Evolutionary conservation across 257 asterid genomes (phyloP).

Genomic region (Salvia hispanica): DNA sequence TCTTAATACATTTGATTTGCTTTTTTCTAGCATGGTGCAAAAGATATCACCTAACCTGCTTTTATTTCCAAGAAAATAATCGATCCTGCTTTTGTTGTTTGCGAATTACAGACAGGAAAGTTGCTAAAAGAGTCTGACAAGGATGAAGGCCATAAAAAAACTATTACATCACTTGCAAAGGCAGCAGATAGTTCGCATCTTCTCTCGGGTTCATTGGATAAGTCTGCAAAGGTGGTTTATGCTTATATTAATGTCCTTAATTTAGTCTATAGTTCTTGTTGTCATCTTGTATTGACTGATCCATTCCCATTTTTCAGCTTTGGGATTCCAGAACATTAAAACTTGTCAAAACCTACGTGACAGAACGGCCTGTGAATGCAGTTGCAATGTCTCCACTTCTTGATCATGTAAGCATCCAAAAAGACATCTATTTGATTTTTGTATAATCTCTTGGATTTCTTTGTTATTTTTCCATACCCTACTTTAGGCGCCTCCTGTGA

Average conservation of each 20-base stretch:
- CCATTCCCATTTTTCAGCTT: slow-evolving; percentile 52
- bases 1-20: neutral
- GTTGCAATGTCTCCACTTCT: slow-evolving; percentile 93
- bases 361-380: slow-evolving; percentile 87
- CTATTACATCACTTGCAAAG: slow-evolving; percentile 80
- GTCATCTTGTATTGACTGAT: slow-evolving; percentile 24
- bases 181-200: slow-evolving; percentile 79
- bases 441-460: neutral
- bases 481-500: neutral
- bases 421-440: neutral
- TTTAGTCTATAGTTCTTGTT: neutral
- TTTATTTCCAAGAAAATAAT: slow-evolving; percentile 12
- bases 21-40: neutral
- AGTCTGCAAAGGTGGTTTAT: slow-evolving; percentile 78
- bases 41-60: neutral
- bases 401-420: slow-evolving; percentile 63
- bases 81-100: neutral
- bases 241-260: slow-evolving; percentile 8
- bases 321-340: slow-evolving; percentile 84
- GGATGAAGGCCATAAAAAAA: slow-evolving; percentile 77
- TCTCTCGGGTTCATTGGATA: slow-evolving; percentile 83
- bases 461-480: neutral
- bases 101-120: slow-evolving; percentile 65
- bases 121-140: slow-evolving; percentile 66
- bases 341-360: slow-evolving; percentile 75